These are phyloP conservation scores for Globisporangium takayamanum DNA, from an alignment of 352 stramenopile genomes.

Conservation along the genomic window DNA sequence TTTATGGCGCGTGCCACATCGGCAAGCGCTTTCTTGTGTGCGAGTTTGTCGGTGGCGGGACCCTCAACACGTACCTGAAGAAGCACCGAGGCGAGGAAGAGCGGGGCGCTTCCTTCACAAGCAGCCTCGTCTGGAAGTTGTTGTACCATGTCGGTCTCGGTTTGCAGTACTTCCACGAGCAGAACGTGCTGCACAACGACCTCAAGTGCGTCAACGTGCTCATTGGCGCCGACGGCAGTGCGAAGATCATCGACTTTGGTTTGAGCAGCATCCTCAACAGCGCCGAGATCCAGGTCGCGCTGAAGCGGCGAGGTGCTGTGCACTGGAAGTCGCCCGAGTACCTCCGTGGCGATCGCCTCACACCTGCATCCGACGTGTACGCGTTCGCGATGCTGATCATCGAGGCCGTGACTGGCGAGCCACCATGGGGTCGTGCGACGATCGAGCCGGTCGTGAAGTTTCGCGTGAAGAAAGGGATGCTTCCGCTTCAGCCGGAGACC, in stretches of 20 bases:
- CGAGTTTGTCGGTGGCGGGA: background rate
- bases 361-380: background rate
- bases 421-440: background rate
- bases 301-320: background rate
- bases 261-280: background rate
- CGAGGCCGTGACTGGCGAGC: too few relatives aligned
- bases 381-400: background rate
- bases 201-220: conserved; percentile 10
- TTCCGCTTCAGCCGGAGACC: background rate
- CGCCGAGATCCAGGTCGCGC: background rate
- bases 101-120: too few relatives aligned
- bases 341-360: background rate
- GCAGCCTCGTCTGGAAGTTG: too few relatives aligned
- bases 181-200: conserved; percentile 1
- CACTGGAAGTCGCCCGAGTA: background rate
- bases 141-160: background rate
- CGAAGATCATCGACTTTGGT: conserved; percentile 4
- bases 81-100: background rate
- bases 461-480: background rate
- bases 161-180: background rate
- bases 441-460: too few relatives aligned
- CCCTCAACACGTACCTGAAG: background rate
- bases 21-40: conserved; percentile 1
- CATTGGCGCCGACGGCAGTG: background rate
- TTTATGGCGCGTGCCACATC: conserved; percentile 2